Conservation (phyloP, 1,284 basidiomycete genomes). For the Sanghuangporus weigelae region DNA sequence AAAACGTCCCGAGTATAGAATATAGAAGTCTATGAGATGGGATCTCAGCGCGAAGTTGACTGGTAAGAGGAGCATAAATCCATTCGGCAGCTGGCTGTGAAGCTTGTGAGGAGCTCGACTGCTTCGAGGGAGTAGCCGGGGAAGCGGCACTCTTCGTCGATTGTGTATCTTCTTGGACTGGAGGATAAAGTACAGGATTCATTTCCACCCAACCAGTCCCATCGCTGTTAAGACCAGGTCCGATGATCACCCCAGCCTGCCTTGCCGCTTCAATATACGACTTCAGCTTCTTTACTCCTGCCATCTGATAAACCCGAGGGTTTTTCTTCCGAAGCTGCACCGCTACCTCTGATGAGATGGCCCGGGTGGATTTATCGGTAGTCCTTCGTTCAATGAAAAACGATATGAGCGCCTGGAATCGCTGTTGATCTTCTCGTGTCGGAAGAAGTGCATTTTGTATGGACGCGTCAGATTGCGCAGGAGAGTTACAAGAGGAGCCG, state of each 20-base stretch:
- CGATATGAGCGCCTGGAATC: conserved; percentile 13
- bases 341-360: conserved; percentile 37
- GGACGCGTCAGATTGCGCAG: neutral
- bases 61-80: neutral
- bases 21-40: neutral
- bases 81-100: neutral
- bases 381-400: conserved; percentile 20
- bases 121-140: neutral
- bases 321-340: conserved; percentile 31
- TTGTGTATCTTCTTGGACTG: neutral
- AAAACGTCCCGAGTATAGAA: neutral
- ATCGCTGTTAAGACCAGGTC: conserved; percentile 30
- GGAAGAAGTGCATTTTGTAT: neutral
- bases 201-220: neutral
- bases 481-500: neutral
- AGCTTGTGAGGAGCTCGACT: no score
- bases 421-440: neutral
- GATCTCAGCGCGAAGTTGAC: neutral
- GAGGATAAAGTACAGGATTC: neutral
- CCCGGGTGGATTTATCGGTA: conserved; percentile 28
- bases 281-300: conserved; percentile 39
- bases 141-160: neutral
- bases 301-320: conserved; percentile 35
- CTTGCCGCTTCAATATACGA: conserved; percentile 42
- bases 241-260: conserved; percentile 36